phyloP scores from a whole-genome alignment of 1,284 basidiomycete species.

The Rhodotorula sp. region DNA sequence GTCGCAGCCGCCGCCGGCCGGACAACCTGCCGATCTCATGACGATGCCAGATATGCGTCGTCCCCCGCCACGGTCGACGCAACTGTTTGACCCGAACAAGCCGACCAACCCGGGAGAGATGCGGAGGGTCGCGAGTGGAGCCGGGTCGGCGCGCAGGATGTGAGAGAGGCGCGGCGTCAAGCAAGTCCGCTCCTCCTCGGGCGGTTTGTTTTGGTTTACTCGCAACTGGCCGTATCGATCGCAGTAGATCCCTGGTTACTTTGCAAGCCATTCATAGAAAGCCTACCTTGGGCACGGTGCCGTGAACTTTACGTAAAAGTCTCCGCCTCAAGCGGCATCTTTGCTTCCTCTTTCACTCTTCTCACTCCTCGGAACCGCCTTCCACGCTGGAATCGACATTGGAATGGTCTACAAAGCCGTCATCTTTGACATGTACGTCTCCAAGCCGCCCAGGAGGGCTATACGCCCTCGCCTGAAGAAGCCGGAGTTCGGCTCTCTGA shows the following conservation, averaged over 20 bases:
- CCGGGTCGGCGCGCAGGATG: neutral
- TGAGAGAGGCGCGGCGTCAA: too few relatives aligned
- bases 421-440: constrained; percentile 47
- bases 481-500: neutral
- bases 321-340: too few relatives aligned
- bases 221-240: too few relatives aligned
- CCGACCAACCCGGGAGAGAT: constrained; percentile 1
- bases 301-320: too few relatives aligned
- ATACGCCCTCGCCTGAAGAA: neutral
- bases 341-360: neutral
- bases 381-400: too few relatives aligned
- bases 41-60: constrained; percentile 28
- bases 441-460: neutral
- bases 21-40: constrained; percentile 9
- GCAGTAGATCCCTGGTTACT: too few relatives aligned
- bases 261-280: too few relatives aligned
- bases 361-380: too few relatives aligned
- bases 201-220: too few relatives aligned
- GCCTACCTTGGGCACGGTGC: too few relatives aligned
- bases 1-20: neutral
- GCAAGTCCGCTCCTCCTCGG: too few relatives aligned
- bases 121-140: constrained; percentile 5
- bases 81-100: constrained; percentile 37
- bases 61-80: constrained; percentile 33
- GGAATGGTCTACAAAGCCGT: constrained; percentile 33